Evolutionary conservation across 371 early-diverging fungal species (phyloP), one percentile per base, ranked within the genome.

Genomic region (Chytridium lagenaria): DNA sequence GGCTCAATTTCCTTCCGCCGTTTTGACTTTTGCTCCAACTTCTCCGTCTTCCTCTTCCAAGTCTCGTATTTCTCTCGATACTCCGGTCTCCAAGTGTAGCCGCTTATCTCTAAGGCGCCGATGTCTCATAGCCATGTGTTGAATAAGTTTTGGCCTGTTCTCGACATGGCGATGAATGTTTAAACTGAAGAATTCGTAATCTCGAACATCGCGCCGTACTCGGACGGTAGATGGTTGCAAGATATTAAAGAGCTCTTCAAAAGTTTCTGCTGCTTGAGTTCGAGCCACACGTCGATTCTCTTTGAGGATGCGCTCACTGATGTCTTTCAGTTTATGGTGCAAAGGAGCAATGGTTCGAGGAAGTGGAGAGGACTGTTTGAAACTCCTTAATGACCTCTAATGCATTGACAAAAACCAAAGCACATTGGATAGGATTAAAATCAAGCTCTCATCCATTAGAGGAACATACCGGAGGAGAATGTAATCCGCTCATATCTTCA

Each of bases 41-140:
- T 57, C 15, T 73, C 78, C 16, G 68, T 19, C 38, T 73, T 66
- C 40, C 69, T 70, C 44, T 73, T 78, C 73, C 76, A 78, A 3
- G 38, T 49, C 0, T 61, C 52, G 5, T 67, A 70, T n/a, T 67
- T 36, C 1, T 77, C 77, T 19, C 55, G 34, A 23, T 73, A 80
- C 70, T 74, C 67, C 2, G 59, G 36, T 40, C n/a, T 59, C 63
- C 37, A 80, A 49, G 15, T 30, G 71, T 26, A 36, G 67, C 19
- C 50, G 51, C 68, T 78, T 74, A 12, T 75, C 70, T 2, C 30
- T 5, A 16, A 71, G 51, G 7, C 34, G 68, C 5, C 16, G 2
- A 23, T 64, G 59, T n/a, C 72, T 69, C 1, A 22, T 50, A 33
- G 44, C 66, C 52, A 79, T 65, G 52, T 67, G 52, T 26, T 22